These are phyloP conservation scores for Lagerstroemia speciosa DNA, from an alignment of 345 rosid genomes.

Conservation along the genomic window DNA sequence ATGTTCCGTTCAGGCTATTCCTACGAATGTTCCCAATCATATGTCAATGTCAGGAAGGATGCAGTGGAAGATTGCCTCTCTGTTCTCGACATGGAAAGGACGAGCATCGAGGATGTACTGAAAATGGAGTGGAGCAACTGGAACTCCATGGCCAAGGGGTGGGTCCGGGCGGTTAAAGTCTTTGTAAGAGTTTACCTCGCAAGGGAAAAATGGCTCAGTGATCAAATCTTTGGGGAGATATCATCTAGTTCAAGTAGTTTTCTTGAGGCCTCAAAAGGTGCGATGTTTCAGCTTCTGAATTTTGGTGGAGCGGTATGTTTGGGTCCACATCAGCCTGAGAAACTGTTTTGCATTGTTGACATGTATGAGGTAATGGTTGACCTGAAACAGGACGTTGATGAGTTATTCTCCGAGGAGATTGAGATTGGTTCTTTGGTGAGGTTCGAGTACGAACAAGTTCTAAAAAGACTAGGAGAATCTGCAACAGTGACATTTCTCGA, in stretches of 20 bases:
- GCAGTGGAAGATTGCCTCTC: constrained; percentile 71
- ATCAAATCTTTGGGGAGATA: constrained; percentile 52
- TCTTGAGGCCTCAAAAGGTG: constrained; percentile 61
- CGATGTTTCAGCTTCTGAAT: constrained; percentile 67
- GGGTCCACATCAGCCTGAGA: constrained; percentile 70
- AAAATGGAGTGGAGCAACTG: constrained; percentile 68
- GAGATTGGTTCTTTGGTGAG: constrained; percentile 36
- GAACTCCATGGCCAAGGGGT: constrained; percentile 76
- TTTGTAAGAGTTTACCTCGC: constrained; percentile 62
- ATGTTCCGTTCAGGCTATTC: constrained; percentile 61
- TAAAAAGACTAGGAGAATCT: constrained; percentile 51
- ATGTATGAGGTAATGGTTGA: constrained; percentile 75
- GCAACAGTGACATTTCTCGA: constrained; percentile 60
- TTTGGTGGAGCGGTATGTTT: constrained; percentile 82
- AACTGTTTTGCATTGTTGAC: constrained; percentile 57
- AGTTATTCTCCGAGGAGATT: constrained; percentile 33
- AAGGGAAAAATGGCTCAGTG: constrained; percentile 60
- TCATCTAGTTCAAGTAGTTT: constrained; percentile 39
- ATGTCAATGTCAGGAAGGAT: constrained; percentile 49
- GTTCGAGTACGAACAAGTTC: constrained; percentile 48
- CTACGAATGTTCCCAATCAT: constrained; percentile 71
- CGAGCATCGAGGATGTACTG: constrained; percentile 78
- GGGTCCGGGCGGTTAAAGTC: constrained; percentile 62
- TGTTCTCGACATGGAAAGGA: constrained; percentile 67
- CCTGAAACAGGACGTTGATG: constrained; percentile 55